These are phyloP conservation scores for Hypoxylon sp. DNA, from an alignment of 2,329 filamentous ascomycete genomes.

Conservation along the genomic window DNA sequence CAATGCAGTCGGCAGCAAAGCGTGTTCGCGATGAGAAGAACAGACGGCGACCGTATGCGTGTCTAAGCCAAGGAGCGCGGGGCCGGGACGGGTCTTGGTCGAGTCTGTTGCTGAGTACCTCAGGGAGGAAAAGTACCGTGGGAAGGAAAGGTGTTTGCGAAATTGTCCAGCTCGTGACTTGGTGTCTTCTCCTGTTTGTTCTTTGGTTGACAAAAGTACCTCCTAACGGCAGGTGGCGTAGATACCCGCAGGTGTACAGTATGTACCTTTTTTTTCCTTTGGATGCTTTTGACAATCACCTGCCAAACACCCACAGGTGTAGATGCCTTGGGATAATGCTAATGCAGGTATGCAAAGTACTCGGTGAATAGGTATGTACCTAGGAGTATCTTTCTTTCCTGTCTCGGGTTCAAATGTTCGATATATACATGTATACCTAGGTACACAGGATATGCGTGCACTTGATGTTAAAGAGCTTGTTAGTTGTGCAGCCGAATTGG, in stretches of 20 bases:
- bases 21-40: background rate
- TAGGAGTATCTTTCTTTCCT: background rate
- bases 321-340: background rate
- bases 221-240: background rate
- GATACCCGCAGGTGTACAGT: no score
- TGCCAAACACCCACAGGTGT: background rate
- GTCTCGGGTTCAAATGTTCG: conserved; percentile 4
- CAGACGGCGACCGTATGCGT: conserved; percentile 11
- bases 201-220: background rate
- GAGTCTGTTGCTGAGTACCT: background rate
- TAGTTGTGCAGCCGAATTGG: conserved; percentile 13
- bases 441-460: no score
- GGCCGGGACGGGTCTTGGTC: background rate
- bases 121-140: conserved; percentile 1
- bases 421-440: conserved; percentile 5
- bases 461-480: conserved; percentile 11
- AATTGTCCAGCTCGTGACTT: no score
- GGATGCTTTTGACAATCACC: background rate
- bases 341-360: background rate
- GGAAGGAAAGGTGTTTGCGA: background rate
- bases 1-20: background rate
- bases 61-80: conserved; percentile 10
- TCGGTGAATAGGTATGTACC: background rate
- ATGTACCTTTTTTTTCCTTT: no score
- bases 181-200: background rate